Conservation (phyloP, 768 basidiomycete species). For the Brasilioporus rufonigricans region DNA sequence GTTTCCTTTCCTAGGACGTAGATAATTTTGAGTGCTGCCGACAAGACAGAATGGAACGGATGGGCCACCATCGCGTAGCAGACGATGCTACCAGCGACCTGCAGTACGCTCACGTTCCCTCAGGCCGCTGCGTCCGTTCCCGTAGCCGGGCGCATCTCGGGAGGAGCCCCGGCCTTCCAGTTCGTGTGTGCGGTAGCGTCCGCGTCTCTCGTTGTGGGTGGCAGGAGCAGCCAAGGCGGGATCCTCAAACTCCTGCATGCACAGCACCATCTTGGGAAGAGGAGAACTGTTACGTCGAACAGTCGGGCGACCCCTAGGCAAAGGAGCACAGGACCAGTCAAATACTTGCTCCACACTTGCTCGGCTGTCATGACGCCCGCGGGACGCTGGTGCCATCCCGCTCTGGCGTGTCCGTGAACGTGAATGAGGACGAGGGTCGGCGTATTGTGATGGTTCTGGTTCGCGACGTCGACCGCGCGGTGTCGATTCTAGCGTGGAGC, state of each 20-base stretch:
- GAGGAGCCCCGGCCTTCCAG: constrained; percentile 42
- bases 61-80: not conserved
- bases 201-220: constrained; percentile 39
- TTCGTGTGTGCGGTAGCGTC: constrained; percentile 54
- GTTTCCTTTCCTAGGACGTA: constrained; percentile 11
- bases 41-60: not conserved
- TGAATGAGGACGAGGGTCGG: constrained; percentile 42
- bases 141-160: constrained; percentile 58
- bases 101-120: constrained; percentile 39
- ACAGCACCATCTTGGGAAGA: constrained; percentile 45
- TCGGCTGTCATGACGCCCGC: constrained; percentile 23
- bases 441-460: constrained; percentile 32
- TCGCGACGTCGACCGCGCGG: constrained; percentile 54
- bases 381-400: constrained; percentile 8
- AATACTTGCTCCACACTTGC: constrained; percentile 44
- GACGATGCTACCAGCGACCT: constrained; percentile 24
- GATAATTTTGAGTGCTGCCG: constrained; percentile 14
- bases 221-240: constrained; percentile 24
- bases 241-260: constrained; percentile 34
- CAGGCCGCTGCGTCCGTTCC: constrained; percentile 64
- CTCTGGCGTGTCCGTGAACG: constrained; percentile 35
- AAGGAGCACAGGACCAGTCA: constrained; percentile 45
- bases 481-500: constrained; percentile 40
- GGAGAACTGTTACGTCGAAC: constrained; percentile 59
- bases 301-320: constrained; percentile 44